Base-by-base conservation (phyloP, 179 eudicot genomes). In the Beta lomatogona region DNA sequence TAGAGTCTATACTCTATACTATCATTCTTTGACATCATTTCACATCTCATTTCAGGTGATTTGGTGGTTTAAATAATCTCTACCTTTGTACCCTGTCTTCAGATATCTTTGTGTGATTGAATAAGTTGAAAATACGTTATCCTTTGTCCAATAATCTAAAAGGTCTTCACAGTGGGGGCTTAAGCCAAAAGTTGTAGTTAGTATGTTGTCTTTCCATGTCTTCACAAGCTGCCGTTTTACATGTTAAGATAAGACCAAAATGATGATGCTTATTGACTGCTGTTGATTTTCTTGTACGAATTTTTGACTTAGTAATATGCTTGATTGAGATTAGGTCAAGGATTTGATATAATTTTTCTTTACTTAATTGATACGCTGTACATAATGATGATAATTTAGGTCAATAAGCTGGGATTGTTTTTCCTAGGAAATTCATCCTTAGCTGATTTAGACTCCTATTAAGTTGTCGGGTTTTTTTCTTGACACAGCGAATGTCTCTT, bases 11-110 rank as follows among this genome's bases (percentile, higher is more conserved):
- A 77, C 41, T 21, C 45, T 65, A 75, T 45, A 67, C 25, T 60
- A 6, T 55, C 82, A 85, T 85, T 85, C 77, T 85, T 81, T 82
- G 85, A 84, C 82, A 78, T 58, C 57, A 74, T 70, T 77, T 45
- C 67, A 60, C 74, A 68, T 68, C 63, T 59, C 41, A 76, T 16
- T 76, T 45, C 52, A 61, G 71, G 58, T 52, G 55, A 77, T 46
- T 3, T 25, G 7, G 25, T 61, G 11, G 21, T 36, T 36, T 36
- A 36, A 36, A 36, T 36, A 53, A 54, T 12, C 22, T 61, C 69
- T 19, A 41, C 57, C 15, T 31, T 54, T 54, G 15, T 61, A 78
- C 25, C 14, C 22, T 44, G 59, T 15, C 75, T 25, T 7, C 58
- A 31, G 21, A 36, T 54, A 19, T 73, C 36, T 67, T 46, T 60